phyloP scores from a whole-genome alignment of 2,329 filamentous ascomycete genomes.

The Pyrenochaeta sp. region DNA sequence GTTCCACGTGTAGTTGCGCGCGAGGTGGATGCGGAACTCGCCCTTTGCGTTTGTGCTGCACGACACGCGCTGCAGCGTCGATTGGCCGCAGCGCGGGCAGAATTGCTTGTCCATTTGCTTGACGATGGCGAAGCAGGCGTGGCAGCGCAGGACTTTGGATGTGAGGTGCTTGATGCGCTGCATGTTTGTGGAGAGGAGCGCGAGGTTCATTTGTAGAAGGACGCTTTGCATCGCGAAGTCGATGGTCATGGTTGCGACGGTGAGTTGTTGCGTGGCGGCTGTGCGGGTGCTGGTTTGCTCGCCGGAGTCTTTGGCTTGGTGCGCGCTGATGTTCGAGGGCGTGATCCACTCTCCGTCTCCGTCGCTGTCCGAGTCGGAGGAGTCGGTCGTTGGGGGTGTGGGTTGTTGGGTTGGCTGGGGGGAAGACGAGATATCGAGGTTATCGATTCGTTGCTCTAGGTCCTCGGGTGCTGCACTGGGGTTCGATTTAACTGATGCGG shows the following conservation, averaged over 20 bases:
- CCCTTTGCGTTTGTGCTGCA: conserved; percentile 85
- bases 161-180: conserved; percentile 84
- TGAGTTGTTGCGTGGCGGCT: conserved; percentile 67
- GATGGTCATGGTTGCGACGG: conserved; percentile 90
- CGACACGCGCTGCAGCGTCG: conserved; percentile 82
- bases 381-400: conserved; percentile 24
- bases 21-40: conserved; percentile 84
- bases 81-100: conserved; percentile 88
- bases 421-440: conserved; percentile 24
- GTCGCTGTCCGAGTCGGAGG: conserved; percentile 22
- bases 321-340: conserved; percentile 86
- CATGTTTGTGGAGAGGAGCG: conserved; percentile 80
- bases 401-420: conserved; percentile 18
- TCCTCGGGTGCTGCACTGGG: conserved; percentile 4
- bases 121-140: conserved; percentile 77
- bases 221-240: conserved; percentile 99
- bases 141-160: conserved; percentile 89
- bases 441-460: conserved; percentile 26
- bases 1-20: conserved; percentile 96
- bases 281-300: conserved; percentile 51
- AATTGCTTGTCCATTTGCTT: conserved; percentile 90
- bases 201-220: conserved; percentile 90
- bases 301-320: conserved; percentile 71
- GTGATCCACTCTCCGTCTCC: conserved; percentile 89
- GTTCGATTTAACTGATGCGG: conserved; percentile 2